Percentiles rank a stretch among this genome's conserved stretches.
These are phyloP conservation scores for Ceratocystis albifundus DNA, from an alignment of 2,329 filamentous ascomycete species.

Conservation along the genomic window DNA sequence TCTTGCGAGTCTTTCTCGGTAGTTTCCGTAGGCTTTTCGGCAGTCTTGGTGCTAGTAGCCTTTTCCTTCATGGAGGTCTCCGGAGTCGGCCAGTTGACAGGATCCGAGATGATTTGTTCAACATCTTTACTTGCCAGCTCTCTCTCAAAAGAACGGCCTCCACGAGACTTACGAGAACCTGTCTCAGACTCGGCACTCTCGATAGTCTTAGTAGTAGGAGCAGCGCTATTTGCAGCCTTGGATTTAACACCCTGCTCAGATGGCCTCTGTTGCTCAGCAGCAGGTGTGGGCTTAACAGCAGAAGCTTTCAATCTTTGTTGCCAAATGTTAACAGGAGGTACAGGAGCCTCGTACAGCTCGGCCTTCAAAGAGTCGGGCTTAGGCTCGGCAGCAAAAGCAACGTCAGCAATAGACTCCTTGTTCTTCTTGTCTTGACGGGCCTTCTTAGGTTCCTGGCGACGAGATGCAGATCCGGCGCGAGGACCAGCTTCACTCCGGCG, in stretches of 20 bases:
- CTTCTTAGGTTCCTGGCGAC: constrained; percentile 30
- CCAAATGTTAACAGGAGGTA: constrained; percentile 82
- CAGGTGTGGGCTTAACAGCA: constrained; percentile 30
- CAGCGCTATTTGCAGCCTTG: constrained; percentile 26
- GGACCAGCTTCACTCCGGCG: constrained; percentile 31
- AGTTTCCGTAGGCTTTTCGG: constrained; percentile 47
- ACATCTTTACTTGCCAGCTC: constrained; percentile 12
- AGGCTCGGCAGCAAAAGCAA: constrained; percentile 29
- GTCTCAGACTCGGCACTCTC: constrained; percentile 33
- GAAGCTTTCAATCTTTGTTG: constrained; percentile 64
- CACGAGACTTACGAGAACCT: constrained; percentile 29
- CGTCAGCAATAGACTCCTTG: constrained; percentile 29
- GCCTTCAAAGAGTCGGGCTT: constrained; percentile 50
- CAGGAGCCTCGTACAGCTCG: constrained; percentile 66
- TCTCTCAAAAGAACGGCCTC: constrained; percentile 31
- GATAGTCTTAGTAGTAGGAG: constrained; percentile 24
- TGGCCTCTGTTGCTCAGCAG: constrained; percentile 34
- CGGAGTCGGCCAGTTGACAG: constrained; percentile 79
- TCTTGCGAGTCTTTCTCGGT: constrained; percentile 55
- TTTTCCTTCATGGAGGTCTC: constrained; percentile 61
- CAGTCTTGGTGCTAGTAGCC: constrained; percentile 48
- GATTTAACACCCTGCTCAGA: constrained; percentile 35
- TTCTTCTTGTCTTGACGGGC: constrained; percentile 52
- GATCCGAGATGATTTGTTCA: constrained; percentile 38
- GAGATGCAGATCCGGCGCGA: constrained; percentile 16